Percentiles rank a stretch among this genome's conserved stretches.
phyloP scores from a whole-genome alignment of 768 basidiomycete genomes.

The Thelephora aurantiotincta region DNA sequence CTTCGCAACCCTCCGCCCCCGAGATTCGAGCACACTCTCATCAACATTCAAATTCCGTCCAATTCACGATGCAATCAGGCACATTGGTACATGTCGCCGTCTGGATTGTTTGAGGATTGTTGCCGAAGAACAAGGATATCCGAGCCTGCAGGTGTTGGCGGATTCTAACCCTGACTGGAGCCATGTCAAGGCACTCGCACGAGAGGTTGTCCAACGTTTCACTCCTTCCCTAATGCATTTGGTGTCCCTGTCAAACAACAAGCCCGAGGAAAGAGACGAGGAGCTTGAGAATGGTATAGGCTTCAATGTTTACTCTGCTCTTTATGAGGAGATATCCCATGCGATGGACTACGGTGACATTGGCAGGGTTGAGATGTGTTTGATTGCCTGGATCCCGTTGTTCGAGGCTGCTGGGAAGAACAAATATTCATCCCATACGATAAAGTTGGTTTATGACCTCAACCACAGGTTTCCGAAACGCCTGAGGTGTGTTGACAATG shows the following conservation, averaged over 20 bases:
- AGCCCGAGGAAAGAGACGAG: conserved; percentile 13
- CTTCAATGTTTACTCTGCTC: conserved; percentile 18
- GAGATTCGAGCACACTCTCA: conserved; percentile 13
- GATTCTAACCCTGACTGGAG: conserved; percentile 15
- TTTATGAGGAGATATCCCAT: conserved; percentile 26
- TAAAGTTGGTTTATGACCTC: neutral
- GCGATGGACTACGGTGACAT: conserved; percentile 19
- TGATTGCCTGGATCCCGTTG: conserved; percentile 16
- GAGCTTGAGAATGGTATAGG: conserved; percentile 21
- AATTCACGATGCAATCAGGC: conserved; percentile 17
- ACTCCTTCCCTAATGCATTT: conserved; percentile 4
- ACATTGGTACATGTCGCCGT: conserved; percentile 5
- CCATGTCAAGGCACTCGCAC: conserved; percentile 15
- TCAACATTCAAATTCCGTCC: conserved; percentile 15
- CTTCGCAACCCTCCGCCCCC: conserved; percentile 11
- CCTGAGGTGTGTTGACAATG: neutral
- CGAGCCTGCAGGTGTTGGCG: conserved; percentile 18
- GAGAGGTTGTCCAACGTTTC: conserved; percentile 7
- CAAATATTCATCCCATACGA: conserved; percentile 12
- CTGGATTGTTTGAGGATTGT: conserved; percentile 17
- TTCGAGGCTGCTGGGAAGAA: conserved; percentile 19
- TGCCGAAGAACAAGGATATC: conserved; percentile 4
- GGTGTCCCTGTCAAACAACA: conserved; percentile 1
- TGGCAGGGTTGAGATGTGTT: conserved; percentile 16
- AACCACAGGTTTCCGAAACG: neutral